Evolutionary conservation across 129 eudicot genomes (phyloP), one percentile per base, ranked within the genome.

Genomic region (Erigeron canadensis): DNA sequence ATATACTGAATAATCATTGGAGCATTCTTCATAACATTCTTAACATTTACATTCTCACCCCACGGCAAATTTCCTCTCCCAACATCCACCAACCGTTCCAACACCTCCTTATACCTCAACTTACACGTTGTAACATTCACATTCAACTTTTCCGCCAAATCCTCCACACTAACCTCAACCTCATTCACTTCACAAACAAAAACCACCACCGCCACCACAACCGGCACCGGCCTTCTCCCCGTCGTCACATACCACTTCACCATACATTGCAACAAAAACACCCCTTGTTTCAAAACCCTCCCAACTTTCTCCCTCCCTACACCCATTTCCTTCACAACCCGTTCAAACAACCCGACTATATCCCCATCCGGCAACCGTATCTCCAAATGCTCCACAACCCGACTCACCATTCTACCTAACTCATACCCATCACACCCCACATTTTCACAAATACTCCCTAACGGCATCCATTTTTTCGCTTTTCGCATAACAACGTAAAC

Each of bases 241-340:
- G 94, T 91, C 11, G 96, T 86, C 72, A 91, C 70, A 67, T 63
- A 91, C 97, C 97, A 91, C 82, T 84, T 86, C 15, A 91, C 50
- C 84, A 85, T 72, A 77, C 97, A 93, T 41, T 87, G 96, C 53
- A 89, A 55, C 78, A 93, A 80, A 64, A 93, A 89, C 58, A 87
- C 84, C 77, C 98, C 98, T 55, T 93, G 98, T 70, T 85, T 79
- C 65, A 83, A 46, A 87, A 93, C 74, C 74, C 74, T 78, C 76
- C 40, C 76, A 12, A 65, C n/a, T 71, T 67, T 34, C 50, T 81
- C 88, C 8, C 55, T 77, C 8, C 84, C 75, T 10, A 78, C 73
- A 7, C 83, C 78, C 71, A 77, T 63, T 15, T 61, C 86, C 63
- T 46, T 71, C 19, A 92, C 72, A 16, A 83, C 71, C 7, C 76